Base-by-base conservation (phyloP, 768 basidiomycete genomes). In the Hygrophorus russula region DNA sequence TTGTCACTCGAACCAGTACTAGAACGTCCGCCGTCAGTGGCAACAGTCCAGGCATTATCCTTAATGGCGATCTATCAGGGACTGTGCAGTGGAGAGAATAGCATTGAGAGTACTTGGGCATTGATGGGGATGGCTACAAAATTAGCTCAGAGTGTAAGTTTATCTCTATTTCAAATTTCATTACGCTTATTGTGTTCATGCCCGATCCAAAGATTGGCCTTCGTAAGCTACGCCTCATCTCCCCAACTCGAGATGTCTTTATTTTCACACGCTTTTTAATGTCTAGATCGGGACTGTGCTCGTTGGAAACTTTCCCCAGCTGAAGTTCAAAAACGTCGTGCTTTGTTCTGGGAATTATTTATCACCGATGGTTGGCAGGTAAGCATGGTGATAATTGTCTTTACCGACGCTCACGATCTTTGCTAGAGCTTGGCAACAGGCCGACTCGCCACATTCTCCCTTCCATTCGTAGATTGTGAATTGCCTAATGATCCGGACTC, bases 321-420 rank as follows among this genome's bases (percentile, higher is more conserved):
- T 1, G 81, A 81, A 52, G 77, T 82, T 4, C 80, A 84, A 61
- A 82, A 82, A 56, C 71, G 82, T 3, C 70, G 81, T 24, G 71
- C 76, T 1, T 56, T 83, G 17, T 83, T 83, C 51, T 83, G 82
- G 82, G 81, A 84, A 47, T 47, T 83, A 20, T 82, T 80, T 51
- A 78, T 82, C 49, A 79, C 80, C 0, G 81, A 83, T 55, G 76
- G 76, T 47, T 83, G 80, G 79, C 79, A 80, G 70, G 82, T 80
- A 46, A 12, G 68, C 51, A 17, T 30, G 36, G 13, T 33, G 13
- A 14, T 11, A 12, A 15, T 41, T 20, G 30, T 19, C 36, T 13
- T 12, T 32, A 19, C 39, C 11, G 45, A 43, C 39, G 29, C 44
- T n/a, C 5, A 46, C 14, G 38, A 30, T 36, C 36, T 31, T 20